Evolutionary conservation across 192 early-diverging fungal species (phyloP).

Genomic region (Backusella parvicylindrica): DNA sequence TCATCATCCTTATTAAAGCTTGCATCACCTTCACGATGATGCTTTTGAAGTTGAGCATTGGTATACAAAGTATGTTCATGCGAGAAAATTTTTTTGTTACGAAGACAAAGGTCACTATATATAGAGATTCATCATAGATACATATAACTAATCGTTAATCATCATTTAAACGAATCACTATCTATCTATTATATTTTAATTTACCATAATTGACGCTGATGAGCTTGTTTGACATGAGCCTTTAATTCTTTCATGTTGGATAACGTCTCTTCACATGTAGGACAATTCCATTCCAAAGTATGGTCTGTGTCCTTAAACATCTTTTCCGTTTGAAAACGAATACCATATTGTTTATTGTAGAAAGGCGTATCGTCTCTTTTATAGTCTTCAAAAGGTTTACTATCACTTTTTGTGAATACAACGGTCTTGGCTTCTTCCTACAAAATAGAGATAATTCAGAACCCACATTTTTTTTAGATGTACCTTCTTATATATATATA

Average conservation of each 20-base stretch:
- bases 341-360: conserved; percentile 61
- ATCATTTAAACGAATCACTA: not conserved
- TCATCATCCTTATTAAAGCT: conserved; percentile 45
- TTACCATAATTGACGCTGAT: conserved; percentile 78
- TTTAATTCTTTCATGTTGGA: conserved; percentile 80
- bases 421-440: conserved; percentile 78
- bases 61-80: conserved; percentile 91
- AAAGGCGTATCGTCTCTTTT: conserved; percentile 47
- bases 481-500: not conserved
- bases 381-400: conserved; percentile 54
- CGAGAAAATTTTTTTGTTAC: conserved; percentile 89
- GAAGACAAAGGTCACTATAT: conserved; percentile 80
- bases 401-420: conserved; percentile 69
- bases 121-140: not conserved
- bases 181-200: conserved; percentile 11
- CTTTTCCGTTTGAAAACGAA: conserved; percentile 74
- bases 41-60: conserved; percentile 65
- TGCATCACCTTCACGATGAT: conserved; percentile 69
- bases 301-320: conserved; percentile 73
- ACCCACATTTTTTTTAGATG: not conserved
- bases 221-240: conserved; percentile 73
- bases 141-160: not conserved
- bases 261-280: conserved; percentile 77
- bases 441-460: not conserved
- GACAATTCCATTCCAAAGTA: conserved; percentile 84